Evolutionary conservation across 768 basidiomycete genomes (phyloP).

Genomic region (Lactarius evosmus): DNA sequence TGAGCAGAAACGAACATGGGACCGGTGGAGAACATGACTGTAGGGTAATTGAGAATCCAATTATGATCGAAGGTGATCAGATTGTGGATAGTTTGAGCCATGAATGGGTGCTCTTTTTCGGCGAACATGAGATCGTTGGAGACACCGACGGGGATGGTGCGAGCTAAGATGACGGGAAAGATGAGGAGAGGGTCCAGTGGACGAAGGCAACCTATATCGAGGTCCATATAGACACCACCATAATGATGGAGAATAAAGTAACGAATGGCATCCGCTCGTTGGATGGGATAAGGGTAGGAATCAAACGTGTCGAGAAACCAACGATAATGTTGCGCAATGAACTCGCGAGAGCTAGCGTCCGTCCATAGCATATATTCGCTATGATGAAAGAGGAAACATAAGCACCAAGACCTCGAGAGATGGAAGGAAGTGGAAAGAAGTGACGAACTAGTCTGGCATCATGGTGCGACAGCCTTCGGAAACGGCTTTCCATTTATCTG

Average conservation of each 20-base stretch:
- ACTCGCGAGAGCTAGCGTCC: slow-evolving; percentile 83
- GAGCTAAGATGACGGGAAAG: slow-evolving; percentile 86
- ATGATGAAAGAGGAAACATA: slow-evolving; percentile 26
- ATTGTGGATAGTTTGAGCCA: slow-evolving; percentile 91
- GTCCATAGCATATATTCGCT: slow-evolving; percentile 99
- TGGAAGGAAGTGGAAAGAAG: slow-evolving; percentile 9
- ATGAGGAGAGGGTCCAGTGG: slow-evolving; percentile 82
- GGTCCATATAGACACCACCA: slow-evolving; percentile 93
- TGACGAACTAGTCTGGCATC: slow-evolving; percentile 93
- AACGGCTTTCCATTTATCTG: slow-evolving; percentile 72
- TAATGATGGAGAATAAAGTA: slow-evolving; percentile 97
- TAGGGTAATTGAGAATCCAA: slow-evolving; percentile 96
- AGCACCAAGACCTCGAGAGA: slow-evolving; percentile 3
- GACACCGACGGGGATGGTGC: slow-evolving; percentile 95
- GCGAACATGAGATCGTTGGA: slow-evolving; percentile 97
- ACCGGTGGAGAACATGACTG: slow-evolving; percentile 99
- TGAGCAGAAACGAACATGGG: slow-evolving; percentile 98
- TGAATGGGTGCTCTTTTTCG: slow-evolving; percentile 79
- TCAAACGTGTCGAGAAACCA: slow-evolving; percentile 96
- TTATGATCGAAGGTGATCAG: slow-evolving; percentile 88
- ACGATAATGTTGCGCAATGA: slow-evolving; percentile 82
- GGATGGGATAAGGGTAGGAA: slow-evolving; percentile 85
- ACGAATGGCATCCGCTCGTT: slow-evolving; percentile 95
- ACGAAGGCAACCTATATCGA: slow-evolving; percentile 91
- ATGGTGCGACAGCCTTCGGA: slow-evolving; percentile 84